Evolutionary conservation across 2,329 filamentous ascomycete species (phyloP).

Genomic region (Nectriaceae sp.): DNA sequence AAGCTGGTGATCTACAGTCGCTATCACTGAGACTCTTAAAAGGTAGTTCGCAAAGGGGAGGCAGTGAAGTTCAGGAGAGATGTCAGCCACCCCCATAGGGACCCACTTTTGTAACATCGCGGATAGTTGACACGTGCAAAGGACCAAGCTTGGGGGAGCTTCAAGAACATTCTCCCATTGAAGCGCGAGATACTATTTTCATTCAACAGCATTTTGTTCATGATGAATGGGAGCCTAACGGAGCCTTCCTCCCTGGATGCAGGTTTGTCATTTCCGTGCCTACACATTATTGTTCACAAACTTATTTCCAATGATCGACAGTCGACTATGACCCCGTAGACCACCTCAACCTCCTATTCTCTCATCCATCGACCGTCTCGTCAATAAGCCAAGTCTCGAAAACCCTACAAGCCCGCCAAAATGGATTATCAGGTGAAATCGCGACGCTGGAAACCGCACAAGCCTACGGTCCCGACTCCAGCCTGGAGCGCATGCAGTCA

Average conservation of each 20-base stretch:
- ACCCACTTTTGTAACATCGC: conserved; percentile 29
- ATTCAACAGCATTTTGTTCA: conserved; percentile 7
- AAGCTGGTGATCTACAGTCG: no score
- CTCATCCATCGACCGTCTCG: conserved; percentile 80
- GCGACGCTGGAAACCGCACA: conserved; percentile 72
- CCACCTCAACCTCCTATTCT: conserved; percentile 92
- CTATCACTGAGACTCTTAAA: no score
- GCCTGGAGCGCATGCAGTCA: conserved; percentile 86
- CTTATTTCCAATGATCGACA: conserved; percentile 25
- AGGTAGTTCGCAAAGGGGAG: no score
- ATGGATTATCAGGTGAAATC: conserved; percentile 82
- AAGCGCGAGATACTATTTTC: conserved; percentile 4
- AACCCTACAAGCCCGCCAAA: conserved; percentile 72
- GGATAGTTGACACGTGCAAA: conserved; percentile 30
- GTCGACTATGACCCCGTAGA: conserved; percentile 88
- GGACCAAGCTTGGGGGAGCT: conserved; percentile 8
- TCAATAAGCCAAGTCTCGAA: conserved; percentile 75
- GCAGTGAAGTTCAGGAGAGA: conserved; percentile 13
- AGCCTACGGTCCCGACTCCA: conserved; percentile 82
- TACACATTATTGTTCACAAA: conserved; percentile 15
- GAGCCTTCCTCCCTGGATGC: conserved; percentile 45
- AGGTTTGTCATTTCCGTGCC: conserved; percentile 41
- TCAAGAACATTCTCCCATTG: conserved; percentile 4
- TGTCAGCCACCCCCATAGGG: conserved; percentile 19
- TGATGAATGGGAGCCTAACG: conserved; percentile 43